These are phyloP conservation scores for Heliocybe sulcata DNA, from an alignment of 1,284 basidiomycete species.

Conservation along the genomic window DNA sequence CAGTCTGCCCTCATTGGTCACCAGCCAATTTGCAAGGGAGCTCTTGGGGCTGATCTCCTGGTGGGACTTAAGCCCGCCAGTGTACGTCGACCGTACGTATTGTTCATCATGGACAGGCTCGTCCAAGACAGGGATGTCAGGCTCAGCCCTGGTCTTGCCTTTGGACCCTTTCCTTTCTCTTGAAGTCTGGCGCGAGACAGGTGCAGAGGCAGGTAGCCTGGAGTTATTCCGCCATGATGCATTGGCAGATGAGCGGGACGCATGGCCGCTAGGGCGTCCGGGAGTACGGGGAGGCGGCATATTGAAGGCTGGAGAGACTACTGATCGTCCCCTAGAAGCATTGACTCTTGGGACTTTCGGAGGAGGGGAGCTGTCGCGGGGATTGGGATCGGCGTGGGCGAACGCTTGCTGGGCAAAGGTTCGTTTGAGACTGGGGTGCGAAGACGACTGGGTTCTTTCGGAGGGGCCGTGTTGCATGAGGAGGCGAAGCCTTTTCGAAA, in stretches of 20 bases:
- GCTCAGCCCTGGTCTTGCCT: not conserved
- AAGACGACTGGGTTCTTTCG: slow-evolving; percentile 19
- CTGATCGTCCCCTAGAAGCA: not conserved
- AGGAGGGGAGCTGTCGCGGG: not conserved
- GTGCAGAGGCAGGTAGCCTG: not conserved
- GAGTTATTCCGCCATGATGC: not conserved
- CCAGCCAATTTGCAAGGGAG: slow-evolving; percentile 30
- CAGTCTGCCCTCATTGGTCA: slow-evolving; percentile 2
- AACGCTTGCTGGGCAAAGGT: slow-evolving; percentile 29
- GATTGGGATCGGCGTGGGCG: slow-evolving; percentile 2
- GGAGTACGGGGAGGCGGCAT: not conserved
- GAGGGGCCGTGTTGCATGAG: slow-evolving; percentile 49
- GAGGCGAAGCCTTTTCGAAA: slow-evolving; percentile 42
- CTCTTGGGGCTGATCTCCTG: slow-evolving; percentile 34
- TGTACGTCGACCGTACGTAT: slow-evolving; percentile 21
- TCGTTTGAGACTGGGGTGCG: slow-evolving; percentile 26
- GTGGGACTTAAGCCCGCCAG: slow-evolving; percentile 23
- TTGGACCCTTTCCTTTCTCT: not conserved
- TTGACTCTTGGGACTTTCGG: slow-evolving; percentile 1
- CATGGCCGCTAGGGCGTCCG: not conserved
- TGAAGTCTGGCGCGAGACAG: not conserved
- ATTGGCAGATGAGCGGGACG: not conserved
- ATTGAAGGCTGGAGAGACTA: not conserved
- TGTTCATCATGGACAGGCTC: slow-evolving; percentile 21
- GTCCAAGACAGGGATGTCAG: slow-evolving; percentile 3